Evolutionary conservation across 495 filamentous ascomycete genomes (phyloP).

Genomic region (Aspergillus coremiiformis): DNA sequence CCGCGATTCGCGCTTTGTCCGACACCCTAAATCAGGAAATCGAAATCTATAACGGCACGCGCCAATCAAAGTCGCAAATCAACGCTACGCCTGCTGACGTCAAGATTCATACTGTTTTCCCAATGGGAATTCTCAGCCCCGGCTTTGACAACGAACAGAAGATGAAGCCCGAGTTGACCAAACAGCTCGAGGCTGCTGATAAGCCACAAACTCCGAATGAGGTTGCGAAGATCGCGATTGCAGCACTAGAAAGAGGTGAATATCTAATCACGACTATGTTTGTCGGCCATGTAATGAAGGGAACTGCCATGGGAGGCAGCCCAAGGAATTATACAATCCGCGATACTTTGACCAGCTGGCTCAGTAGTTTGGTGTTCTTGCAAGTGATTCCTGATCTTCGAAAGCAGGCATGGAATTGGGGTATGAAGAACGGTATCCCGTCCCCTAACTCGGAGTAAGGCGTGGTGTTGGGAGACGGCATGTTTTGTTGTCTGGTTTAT

Average conservation of each 20-base stretch:
- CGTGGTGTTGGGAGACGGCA: neutral
- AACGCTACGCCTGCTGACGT: constrained; percentile 50
- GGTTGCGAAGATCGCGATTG: constrained; percentile 63
- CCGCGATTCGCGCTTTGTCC: constrained; percentile 72
- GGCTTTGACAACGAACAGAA: constrained; percentile 72
- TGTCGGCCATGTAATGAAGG: constrained; percentile 59
- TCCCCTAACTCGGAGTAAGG: constrained; percentile 1
- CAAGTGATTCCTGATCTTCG: constrained; percentile 39
- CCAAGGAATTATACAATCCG: constrained; percentile 35
- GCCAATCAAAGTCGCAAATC: constrained; percentile 39
- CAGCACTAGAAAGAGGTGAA: constrained; percentile 69
- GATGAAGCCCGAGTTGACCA: constrained; percentile 75
- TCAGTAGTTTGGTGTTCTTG: constrained; percentile 38
- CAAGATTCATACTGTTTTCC: constrained; percentile 75
- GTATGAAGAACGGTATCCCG: constrained; percentile 35
- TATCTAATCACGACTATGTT: constrained; percentile 68
- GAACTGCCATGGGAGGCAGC: constrained; percentile 36
- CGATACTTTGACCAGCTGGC: constrained; percentile 39
- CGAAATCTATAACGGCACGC: constrained; percentile 64
- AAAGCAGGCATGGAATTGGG: constrained; percentile 40
- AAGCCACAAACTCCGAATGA: constrained; percentile 68
- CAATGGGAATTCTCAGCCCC: constrained; percentile 70
- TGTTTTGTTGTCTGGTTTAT: constrained; percentile 12
- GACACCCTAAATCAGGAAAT: constrained; percentile 81
- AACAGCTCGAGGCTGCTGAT: constrained; percentile 74